Evolutionary conservation across 495 filamentous ascomycete species (phyloP).

Genomic region (Stereocaulon alpinum): DNA sequence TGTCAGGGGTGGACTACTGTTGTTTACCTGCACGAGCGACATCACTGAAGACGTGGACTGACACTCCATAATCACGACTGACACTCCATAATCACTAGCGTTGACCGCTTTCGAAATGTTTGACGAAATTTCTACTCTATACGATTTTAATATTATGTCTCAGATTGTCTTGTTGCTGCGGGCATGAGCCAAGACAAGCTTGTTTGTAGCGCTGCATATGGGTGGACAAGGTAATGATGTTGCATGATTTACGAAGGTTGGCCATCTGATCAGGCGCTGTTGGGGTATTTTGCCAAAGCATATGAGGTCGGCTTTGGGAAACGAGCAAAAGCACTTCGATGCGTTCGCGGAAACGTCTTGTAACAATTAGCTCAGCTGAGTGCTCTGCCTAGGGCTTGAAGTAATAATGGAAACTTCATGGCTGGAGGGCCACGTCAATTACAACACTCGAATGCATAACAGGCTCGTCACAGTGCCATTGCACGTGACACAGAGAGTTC

Average conservation of each 20-base stretch:
- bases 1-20: conserved; percentile 65
- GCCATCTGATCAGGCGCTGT: not conserved
- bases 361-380: not conserved
- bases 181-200: not conserved
- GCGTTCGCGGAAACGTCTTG: not conserved
- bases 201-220: not conserved
- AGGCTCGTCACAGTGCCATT: too few species aligned
- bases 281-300: not conserved
- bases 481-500: too few species aligned
- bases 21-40: conserved; percentile 56
- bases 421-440: not conserved
- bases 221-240: not conserved
- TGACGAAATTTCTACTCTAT: not conserved
- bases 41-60: conserved; percentile 34
- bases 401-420: not conserved
- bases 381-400: not conserved
- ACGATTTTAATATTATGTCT: not conserved
- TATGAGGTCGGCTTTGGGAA: not conserved
- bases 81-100: not conserved
- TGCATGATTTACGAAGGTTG: not conserved
- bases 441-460: too few species aligned
- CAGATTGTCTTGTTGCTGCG: not conserved
- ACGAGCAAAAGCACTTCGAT: not conserved
- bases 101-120: not conserved
- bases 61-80: not conserved